A percentile compares a stretch with the other conserved stretches of the same genome.
These are phyloP conservation scores for Chlorokybus atmophyticus DNA, from an alignment of 139 green algal species.

Conservation along the genomic window DNA sequence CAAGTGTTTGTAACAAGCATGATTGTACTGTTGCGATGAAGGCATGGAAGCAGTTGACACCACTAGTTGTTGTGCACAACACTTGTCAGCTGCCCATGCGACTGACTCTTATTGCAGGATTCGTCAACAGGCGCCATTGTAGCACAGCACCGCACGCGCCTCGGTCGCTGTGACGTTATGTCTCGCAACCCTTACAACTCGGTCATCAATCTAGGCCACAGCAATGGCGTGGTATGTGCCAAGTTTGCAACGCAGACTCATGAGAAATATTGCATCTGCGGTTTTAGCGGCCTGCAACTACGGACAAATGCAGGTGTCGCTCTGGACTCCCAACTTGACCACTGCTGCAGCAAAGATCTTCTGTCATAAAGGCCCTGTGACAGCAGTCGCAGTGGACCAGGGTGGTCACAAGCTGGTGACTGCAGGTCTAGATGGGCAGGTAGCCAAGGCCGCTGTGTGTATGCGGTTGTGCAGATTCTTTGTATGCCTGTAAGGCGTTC, in stretches of 20 bases:
- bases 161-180: conserved; percentile 59
- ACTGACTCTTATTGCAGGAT: too few relatives aligned
- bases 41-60: not conserved
- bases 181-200: conserved; percentile 78
- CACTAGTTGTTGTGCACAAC: not conserved
- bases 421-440: conserved; percentile 58
- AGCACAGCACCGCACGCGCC: conserved; percentile 60
- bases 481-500: too few relatives aligned
- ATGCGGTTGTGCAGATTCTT: too few relatives aligned
- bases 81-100: too few relatives aligned
- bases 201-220: conserved; percentile 69
- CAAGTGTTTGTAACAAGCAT: too few relatives aligned
- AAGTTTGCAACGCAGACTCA: too few relatives aligned
- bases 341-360: conserved; percentile 77
- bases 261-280: not conserved
- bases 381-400: conserved; percentile 47
- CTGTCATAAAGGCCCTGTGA: conserved; percentile 52
- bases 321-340: conserved; percentile 93
- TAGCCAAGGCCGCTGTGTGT: conserved; percentile 18
- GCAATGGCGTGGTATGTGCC: conserved; percentile 61
- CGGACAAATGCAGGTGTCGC: conserved; percentile 52
- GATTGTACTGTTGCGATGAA: too few relatives aligned
- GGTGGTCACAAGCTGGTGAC: conserved; percentile 73
- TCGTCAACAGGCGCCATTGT: conserved; percentile 80
- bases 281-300: not conserved